A percentile compares a stretch with the other conserved stretches of the same genome.
Conservation (phyloP, 1,284 basidiomycete genomes). For the Vanrija sp. region DNA sequence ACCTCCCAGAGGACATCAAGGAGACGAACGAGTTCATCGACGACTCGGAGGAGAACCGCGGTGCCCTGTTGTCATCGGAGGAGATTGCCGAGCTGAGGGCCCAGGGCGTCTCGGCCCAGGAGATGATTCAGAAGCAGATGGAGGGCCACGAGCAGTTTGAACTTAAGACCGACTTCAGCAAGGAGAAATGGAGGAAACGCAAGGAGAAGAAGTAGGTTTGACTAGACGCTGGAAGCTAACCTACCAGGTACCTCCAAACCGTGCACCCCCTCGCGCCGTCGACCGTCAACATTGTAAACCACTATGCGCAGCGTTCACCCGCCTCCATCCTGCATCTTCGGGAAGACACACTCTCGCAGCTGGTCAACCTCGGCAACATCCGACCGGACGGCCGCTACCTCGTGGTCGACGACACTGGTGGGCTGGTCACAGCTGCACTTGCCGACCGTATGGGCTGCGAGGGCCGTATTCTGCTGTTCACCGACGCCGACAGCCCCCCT, state of each 20-base stretch:
- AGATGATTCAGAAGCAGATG: slow-evolving; percentile 89
- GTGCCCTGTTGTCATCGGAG: slow-evolving; percentile 61
- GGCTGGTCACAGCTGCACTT: slow-evolving; percentile 78
- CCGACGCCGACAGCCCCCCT: slow-evolving; percentile 88
- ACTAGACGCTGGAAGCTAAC: background rate
- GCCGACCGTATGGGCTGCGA: slow-evolving; percentile 81
- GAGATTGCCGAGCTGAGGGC: slow-evolving; percentile 68
- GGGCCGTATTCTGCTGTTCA: slow-evolving; percentile 78
- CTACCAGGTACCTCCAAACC: slow-evolving; percentile 73
- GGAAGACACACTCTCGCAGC: slow-evolving; percentile 81
- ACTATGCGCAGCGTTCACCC: slow-evolving; percentile 66
- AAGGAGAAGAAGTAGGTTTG: slow-evolving; percentile 83
- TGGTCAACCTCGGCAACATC: slow-evolving; percentile 77
- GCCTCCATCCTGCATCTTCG: slow-evolving; percentile 78
- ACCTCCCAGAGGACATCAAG: slow-evolving; percentile 37
- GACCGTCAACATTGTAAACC: slow-evolving; percentile 79
- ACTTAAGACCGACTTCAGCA: slow-evolving; percentile 92
- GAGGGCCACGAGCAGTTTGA: slow-evolving; percentile 83
- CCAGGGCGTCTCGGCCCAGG: slow-evolving; percentile 56
- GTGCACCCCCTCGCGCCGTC: slow-evolving; percentile 89
- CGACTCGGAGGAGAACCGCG: slow-evolving; percentile 58
- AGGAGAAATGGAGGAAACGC: slow-evolving; percentile 91
- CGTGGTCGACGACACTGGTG: slow-evolving; percentile 87
- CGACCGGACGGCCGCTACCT: slow-evolving; percentile 82
- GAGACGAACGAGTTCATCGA: slow-evolving; percentile 55